Percentiles rank a stretch among this genome's conserved stretches.
Evolutionary conservation across 441 rosid genomes (phyloP).

Genomic region (Populus tomentosa): DNA sequence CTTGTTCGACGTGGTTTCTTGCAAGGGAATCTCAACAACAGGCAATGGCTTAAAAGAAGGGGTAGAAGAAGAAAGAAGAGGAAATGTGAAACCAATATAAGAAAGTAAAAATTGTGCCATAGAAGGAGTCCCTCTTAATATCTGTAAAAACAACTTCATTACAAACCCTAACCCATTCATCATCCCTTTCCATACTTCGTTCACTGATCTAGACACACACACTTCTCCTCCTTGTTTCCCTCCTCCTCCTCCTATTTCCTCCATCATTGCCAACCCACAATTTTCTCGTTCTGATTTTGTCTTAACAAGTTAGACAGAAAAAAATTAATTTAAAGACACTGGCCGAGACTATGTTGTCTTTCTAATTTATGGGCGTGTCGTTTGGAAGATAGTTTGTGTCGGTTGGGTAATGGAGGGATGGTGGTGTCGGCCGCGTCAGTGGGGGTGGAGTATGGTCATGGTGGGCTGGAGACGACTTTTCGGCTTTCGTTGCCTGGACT

Average conservation of each 20-base stretch:
- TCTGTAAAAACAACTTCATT: constrained; percentile 27
- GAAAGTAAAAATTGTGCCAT: constrained; percentile 33
- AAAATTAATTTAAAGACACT: background rate
- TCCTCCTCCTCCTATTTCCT: background rate
- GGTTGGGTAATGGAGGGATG: background rate
- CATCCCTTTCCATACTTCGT: constrained; percentile 35
- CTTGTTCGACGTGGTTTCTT: constrained; percentile 7
- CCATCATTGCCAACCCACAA: constrained; percentile 7
- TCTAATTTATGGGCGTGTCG: background rate
- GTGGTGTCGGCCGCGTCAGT: background rate
- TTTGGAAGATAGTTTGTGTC: background rate
- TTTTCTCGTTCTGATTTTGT: background rate
- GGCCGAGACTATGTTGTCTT: background rate
- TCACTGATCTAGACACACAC: constrained; percentile 23
- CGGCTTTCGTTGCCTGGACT: background rate
- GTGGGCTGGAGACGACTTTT: background rate
- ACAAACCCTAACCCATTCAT: constrained; percentile 35
- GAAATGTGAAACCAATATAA: constrained; percentile 26
- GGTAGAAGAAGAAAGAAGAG: constrained; percentile 12
- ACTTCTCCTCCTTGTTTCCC: constrained; percentile 17
- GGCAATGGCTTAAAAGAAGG: constrained; percentile 41
- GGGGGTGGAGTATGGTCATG: no score
- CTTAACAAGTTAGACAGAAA: background rate
- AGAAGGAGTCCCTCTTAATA: constrained; percentile 38
- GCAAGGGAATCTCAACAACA: constrained; percentile 37